Conservation (phyloP, 225 moss, liverwort and hornwort species). For the Asterella californica region DNA sequence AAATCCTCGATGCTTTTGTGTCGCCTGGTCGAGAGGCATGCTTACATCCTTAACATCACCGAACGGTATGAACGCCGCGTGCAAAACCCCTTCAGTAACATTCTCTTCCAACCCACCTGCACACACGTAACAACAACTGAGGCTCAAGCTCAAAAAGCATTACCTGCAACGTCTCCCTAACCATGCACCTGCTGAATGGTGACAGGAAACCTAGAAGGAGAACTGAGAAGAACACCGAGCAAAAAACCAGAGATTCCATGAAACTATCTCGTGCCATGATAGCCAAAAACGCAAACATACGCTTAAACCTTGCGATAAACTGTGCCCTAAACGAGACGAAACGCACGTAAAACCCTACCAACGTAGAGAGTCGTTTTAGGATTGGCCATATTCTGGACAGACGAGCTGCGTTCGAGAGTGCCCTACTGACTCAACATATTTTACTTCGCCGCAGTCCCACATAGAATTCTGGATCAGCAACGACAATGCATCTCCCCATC, state of each 20-base stretch:
- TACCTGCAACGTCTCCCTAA: background rate
- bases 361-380: conserved; percentile 60
- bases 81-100: conserved; percentile 85
- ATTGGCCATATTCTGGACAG: conserved; percentile 29
- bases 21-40: conserved; percentile 91
- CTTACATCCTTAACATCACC: conserved; percentile 95
- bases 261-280: background rate
- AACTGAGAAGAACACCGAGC: background rate
- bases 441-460: too few relatives aligned
- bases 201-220: background rate
- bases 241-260: background rate
- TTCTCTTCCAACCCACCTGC: conserved; percentile 93
- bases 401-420: too few relatives aligned
- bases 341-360: conserved; percentile 19
- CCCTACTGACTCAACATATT: too few relatives aligned
- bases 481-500: too few relatives aligned
- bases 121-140: conserved; percentile 1
- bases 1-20: conserved; percentile 93
- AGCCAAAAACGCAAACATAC: background rate
- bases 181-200: background rate
- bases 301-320: background rate
- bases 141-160: background rate
- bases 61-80: conserved; percentile 96
- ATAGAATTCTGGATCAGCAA: too few relatives aligned
- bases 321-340: background rate